phyloP scores from a whole-genome alignment of 2,329 filamentous ascomycete species.

The Cladosporium velox region DNA sequence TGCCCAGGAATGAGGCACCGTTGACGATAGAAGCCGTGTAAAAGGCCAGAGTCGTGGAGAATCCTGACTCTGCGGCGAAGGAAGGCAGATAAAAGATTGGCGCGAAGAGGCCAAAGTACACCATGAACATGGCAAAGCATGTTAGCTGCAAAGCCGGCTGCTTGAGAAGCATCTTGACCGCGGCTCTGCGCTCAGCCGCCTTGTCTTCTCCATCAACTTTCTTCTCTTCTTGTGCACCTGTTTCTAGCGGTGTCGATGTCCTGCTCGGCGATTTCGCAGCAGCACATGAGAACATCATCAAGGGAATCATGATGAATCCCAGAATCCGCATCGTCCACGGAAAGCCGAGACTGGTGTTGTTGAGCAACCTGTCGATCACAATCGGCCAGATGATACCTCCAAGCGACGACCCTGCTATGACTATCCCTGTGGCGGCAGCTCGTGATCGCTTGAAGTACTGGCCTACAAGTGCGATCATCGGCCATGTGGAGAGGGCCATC shows the following conservation, averaged over 20 bases:
- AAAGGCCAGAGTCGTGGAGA: constrained; percentile 28
- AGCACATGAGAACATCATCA: constrained; percentile 36
- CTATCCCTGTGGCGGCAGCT: constrained; percentile 58
- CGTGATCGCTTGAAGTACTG: constrained; percentile 62
- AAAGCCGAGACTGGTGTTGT: constrained; percentile 51
- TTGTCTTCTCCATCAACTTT: background rate
- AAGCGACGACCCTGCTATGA: constrained; percentile 53
- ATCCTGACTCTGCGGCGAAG: constrained; percentile 35
- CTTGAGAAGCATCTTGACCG: background rate
- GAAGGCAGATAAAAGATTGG: constrained; percentile 45
- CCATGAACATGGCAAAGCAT: constrained; percentile 28
- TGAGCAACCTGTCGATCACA: constrained; percentile 52
- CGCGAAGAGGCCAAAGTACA: constrained; percentile 40
- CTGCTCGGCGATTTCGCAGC: background rate
- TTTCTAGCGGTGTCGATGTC: background rate
- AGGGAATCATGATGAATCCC: constrained; percentile 53
- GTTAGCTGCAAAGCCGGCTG: constrained; percentile 25
- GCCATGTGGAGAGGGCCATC: constrained; percentile 62
- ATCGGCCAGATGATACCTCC: constrained; percentile 55
- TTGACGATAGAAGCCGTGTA: constrained; percentile 45
- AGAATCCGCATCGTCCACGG: constrained; percentile 55
- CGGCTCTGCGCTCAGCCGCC: background rate
- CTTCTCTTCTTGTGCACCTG: background rate
- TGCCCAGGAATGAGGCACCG: constrained; percentile 44
- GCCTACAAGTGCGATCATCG: constrained; percentile 61